These are phyloP conservation scores for Lachnellula occidentalis DNA, from an alignment of 2,329 filamentous ascomycete genomes.

Conservation along the genomic window DNA sequence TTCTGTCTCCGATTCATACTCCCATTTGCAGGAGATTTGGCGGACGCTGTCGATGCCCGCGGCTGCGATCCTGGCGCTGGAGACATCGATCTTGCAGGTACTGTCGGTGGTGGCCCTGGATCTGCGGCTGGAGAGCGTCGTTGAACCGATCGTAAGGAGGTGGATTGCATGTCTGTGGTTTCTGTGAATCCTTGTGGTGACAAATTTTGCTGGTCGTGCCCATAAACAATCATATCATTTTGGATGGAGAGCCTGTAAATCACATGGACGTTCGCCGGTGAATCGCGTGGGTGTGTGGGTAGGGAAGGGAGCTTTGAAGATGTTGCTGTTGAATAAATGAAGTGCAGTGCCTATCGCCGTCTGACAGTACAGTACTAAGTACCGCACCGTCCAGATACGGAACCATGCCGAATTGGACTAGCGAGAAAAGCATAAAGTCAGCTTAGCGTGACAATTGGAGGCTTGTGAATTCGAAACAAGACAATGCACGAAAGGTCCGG, in stretches of 20 bases:
- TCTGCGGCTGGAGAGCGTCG: conserved; percentile 60
- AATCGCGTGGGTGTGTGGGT: background rate
- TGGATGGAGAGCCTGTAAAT: background rate
- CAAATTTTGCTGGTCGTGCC: background rate
- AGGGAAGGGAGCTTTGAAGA: background rate
- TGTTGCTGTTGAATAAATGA: background rate
- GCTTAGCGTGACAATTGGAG: too few species aligned
- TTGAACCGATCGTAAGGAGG: conserved; percentile 50
- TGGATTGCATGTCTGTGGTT: conserved; percentile 47
- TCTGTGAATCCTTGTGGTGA: conserved; percentile 1
- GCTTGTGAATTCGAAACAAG: background rate
- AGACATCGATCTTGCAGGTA: conserved; percentile 54
- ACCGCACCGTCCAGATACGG: background rate
- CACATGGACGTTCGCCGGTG: background rate
- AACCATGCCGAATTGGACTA: background rate
- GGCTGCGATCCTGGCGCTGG: conserved; percentile 48
- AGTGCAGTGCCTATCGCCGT: background rate
- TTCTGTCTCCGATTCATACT: conserved; percentile 48
- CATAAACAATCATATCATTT: background rate
- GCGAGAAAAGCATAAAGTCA: background rate
- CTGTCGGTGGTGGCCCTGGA: conserved; percentile 50
- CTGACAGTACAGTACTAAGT: too few species aligned
- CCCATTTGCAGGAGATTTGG: conserved; percentile 48
- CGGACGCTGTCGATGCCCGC: conserved; percentile 61
- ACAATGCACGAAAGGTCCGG: background rate